Base-by-base conservation (phyloP, 306 rosid genomes). In the Vigna hirtella region DNA sequence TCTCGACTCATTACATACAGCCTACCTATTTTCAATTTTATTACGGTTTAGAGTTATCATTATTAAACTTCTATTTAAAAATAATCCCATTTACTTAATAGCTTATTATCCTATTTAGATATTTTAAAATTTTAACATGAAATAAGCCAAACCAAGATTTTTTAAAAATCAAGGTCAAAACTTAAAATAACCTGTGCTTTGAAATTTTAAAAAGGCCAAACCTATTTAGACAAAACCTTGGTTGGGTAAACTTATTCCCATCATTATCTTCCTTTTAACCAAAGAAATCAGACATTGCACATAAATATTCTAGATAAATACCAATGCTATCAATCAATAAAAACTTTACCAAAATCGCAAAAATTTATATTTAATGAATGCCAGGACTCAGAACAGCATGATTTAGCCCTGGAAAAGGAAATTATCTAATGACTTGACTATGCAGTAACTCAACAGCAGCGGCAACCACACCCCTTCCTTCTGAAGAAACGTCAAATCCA, bases 371-470 rank as follows among this genome's bases (percentile, higher is more conserved):
- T 22, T 49, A 40, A 49, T 51, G 66, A 73, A 80, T 72, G 63
- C 11, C 18, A 57, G 72, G 30, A 80, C 17, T 48, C 49, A 15
- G 38, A 71, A 52, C 32, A 67, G 24, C 49, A 20, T 9, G 66
- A 49, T 42, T 56, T 30, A 24, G 18, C 15, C 55, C 72, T 20
- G 61, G 1, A 66, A 71, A 24, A 34, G 12, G 24, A 34, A 43
- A 73, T 76, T 50, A 86, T 73, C 78, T 61, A 4, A 28, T 62
- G 53, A 16, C 42, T 78, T 88, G 92, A 77, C 88, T 88, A 71
- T 95, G 97, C 83, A 95, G 78, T 75, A 93, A 81, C 87, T 95
- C 98, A 51, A 89, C 73, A 32, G 89, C 98, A 74, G 96, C 98
- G 40, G 89, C 87, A 63, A 95, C 98, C 66, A 93, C 97, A 52